Evolutionary conservation across 2,329 filamentous ascomycete species (phyloP), one percentile per base, ranked within the genome.

Genomic region (Penicillium rolfsii): DNA sequence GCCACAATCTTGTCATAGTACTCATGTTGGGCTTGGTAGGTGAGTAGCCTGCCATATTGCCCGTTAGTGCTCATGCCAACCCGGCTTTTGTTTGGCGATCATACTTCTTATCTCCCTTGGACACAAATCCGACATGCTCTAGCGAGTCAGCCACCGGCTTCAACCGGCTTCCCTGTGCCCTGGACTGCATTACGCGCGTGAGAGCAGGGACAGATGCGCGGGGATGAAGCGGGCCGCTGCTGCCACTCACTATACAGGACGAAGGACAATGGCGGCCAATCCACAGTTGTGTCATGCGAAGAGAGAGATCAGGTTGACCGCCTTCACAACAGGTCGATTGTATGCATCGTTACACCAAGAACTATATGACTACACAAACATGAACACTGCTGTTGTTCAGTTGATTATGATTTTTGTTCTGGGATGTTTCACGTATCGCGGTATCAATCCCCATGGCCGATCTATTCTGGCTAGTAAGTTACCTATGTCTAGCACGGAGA

Each of bases 1-100:
- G 94, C 89, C 60, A 93, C 87, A 70, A 97, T 96, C 73, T 89
- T 91, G 73, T 88, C 88, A 77, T 94, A 97, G 80, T 94, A 97
- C 57, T 82, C 82, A 75, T 96, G 90, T 78, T 98, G 94, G 7
- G 85, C 85, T 78, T 91, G 91, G 76, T 84, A 81, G 69, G 94
- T 87, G 60, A 91, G 84, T 38, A 93, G 80, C 70, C 90, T 91
- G 66, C 40, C 30, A 41, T 35, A 58, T 50, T 55, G 80, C 78
- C 24, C 81, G 46, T 58, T 56, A 64, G 60, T 52, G 28, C 41
- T 50, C 28, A 38, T 16, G 8, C 19, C 35, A 43, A 62, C 33
- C 57, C 41, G 53, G 48, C 19, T 45, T 48, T 43, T 14, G 48
- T 38, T 8, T 48, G 16, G 30, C 7, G 36, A 58, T 41, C 70